Evolutionary conservation across 306 rosid species (phyloP).

Genomic region (Vigna mungo): DNA sequence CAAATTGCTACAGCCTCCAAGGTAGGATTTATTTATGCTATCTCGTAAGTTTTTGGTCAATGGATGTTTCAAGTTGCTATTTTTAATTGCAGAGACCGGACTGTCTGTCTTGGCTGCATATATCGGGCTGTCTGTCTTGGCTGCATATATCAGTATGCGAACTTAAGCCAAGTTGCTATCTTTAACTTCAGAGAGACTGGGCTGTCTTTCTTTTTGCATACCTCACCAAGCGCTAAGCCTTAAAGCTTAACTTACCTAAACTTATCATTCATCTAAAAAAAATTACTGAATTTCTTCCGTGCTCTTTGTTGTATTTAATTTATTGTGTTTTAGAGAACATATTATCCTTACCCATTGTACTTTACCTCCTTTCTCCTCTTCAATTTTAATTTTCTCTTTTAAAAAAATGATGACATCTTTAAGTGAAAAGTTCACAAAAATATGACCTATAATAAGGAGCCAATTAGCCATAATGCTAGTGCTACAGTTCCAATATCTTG

Average conservation of each 20-base stretch:
- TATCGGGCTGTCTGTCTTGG: too few relatives aligned
- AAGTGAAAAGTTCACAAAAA: not conserved
- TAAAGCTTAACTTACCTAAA: not conserved
- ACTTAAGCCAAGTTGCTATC: not conserved
- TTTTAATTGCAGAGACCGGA: not conserved
- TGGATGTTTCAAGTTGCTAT: not conserved
- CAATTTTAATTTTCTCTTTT: not conserved
- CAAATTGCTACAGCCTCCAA: not conserved
- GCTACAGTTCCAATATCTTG: slow-evolving; percentile 18
- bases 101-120: too few relatives aligned
- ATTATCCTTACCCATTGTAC: not conserved
- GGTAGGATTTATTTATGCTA: not conserved
- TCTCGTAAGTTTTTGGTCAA: not conserved
- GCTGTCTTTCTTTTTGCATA: not conserved
- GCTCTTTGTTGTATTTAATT: slow-evolving; percentile 13
- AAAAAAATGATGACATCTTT: not conserved
- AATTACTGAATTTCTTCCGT: slow-evolving; percentile 2
- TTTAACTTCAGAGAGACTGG: not conserved
- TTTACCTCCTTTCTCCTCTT: slow-evolving; percentile 1
- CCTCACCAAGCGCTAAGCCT: too few relatives aligned
- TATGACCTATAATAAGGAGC: not conserved
- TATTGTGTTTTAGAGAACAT: not conserved
- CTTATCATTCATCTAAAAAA: not conserved
- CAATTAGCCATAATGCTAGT: slow-evolving; percentile 12
- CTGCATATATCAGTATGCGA: too few relatives aligned